phyloP scores from a whole-genome alignment of 2,329 filamentous ascomycete species.

The Cyphellophora europaea region DNA sequence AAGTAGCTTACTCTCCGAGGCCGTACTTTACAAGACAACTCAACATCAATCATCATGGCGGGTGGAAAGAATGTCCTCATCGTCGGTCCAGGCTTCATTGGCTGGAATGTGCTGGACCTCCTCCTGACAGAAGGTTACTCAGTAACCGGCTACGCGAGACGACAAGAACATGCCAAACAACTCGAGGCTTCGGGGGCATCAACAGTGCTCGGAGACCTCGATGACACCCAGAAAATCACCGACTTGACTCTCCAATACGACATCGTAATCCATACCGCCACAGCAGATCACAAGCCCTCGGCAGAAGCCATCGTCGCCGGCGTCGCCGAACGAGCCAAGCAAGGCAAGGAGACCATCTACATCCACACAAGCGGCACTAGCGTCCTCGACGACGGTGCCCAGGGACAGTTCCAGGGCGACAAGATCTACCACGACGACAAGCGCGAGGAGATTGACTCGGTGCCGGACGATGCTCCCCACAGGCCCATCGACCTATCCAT shows the following conservation, averaged over 20 bases:
- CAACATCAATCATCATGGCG: conserved; percentile 6
- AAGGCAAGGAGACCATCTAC: conserved; percentile 32
- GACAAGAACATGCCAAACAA: conserved; percentile 7
- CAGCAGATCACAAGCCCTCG: conserved; percentile 37
- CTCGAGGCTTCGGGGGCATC: conserved; percentile 23
- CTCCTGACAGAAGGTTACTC: conserved; percentile 33
- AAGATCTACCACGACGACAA: conserved; percentile 35
- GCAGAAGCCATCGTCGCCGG: conserved; percentile 36
- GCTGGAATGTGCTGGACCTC: conserved; percentile 36
- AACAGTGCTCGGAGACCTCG: conserved; percentile 29
- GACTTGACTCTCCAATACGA: conserved; percentile 28
- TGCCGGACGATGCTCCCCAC: conserved; percentile 34
- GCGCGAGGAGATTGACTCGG: conserved; percentile 28
- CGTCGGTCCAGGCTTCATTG: conserved; percentile 19
- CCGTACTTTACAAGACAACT: no score
- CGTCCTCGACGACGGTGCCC: conserved; percentile 29
- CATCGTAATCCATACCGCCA: conserved; percentile 39
- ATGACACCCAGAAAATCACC: conserved; percentile 30
- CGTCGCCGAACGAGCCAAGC: conserved; percentile 27
- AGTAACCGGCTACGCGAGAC: conserved; percentile 28
- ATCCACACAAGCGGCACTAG: conserved; percentile 31
- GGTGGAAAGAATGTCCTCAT: conserved; percentile 8
- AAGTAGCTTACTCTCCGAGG: no score
- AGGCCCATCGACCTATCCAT: conserved; percentile 37
- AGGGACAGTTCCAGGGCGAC: conserved; percentile 25